Base-by-base conservation (phyloP, 139 green algal species). In the Penium margaritaceum region DNA sequence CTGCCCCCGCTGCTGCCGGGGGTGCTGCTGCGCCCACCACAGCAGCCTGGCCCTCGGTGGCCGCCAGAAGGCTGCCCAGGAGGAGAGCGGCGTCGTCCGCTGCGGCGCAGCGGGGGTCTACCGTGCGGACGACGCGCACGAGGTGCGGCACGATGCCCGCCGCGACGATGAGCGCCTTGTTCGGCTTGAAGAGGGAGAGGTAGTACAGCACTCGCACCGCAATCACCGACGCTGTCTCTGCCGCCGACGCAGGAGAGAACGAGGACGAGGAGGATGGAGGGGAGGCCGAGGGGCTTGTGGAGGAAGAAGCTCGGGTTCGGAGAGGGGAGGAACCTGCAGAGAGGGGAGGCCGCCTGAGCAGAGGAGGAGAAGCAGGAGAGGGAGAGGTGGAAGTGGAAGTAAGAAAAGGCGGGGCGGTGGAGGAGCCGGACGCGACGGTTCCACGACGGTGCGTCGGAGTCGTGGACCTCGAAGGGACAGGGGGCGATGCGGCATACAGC, bases 121-220 rank as follows among this genome's bases (percentile, higher is more conserved):
- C n/a, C 47, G 29, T 24, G n/a, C 47, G 47, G 3, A 60, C 47
- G n/a, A 60, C 47, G 1, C n/a, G 30, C 15, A 60, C n/a, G n/a
- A 60, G 47, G 47, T 24, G 30, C 47, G 47, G 47, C 14, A 60
- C 47, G 14, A 24, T 24, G 19, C 47, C 7, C 17, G 47, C 47
- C 9, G 47, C 14, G n/a, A 60, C 47, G 14, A 60, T 60, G n/a
- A 60, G 21, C 3, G 47, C 47, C 19, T 60, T 60, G 47, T 60
- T 60, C 19, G 47, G 47, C 15, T 24, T n/a, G 47, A 33, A 60
- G 3, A 60, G n/a, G 17, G 47, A 60, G 47, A 60, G 47, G 21
- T 60, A 60, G 19, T 60, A 60, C n/a, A 60, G 47, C 15, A 60
- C 47, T n/a, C 47, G 47, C n/a, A 60, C n/a, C 9, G 47, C 29